Evolutionary conservation across 257 asterid species (phyloP).

Genomic region (Echium plantagineum): DNA sequence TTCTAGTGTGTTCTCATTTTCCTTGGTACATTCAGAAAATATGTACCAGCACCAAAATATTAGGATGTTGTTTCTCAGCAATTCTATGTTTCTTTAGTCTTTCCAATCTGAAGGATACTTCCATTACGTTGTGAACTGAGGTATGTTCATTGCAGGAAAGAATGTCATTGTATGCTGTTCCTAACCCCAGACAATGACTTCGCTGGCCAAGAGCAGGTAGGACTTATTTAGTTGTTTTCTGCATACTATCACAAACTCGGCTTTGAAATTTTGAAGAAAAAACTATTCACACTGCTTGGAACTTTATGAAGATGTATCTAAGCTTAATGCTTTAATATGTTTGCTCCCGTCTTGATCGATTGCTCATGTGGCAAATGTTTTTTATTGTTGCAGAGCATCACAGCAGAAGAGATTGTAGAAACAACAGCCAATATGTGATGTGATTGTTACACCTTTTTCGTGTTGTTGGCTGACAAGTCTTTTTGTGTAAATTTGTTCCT

Average conservation of each 20-base stretch:
- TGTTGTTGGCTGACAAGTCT: background rate
- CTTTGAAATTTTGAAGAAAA: background rate
- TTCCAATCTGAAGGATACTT: background rate
- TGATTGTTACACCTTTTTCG: background rate
- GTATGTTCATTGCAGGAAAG: conserved; percentile 45
- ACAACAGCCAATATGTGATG: conserved; percentile 65
- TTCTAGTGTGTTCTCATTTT: too few species aligned
- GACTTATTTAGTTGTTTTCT: background rate
- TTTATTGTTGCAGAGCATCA: conserved; percentile 41
- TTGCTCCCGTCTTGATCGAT: too few species aligned
- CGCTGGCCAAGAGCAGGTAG: conserved; percentile 89
- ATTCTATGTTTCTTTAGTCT: background rate
- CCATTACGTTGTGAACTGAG: conserved; percentile 6
- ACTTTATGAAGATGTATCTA: background rate
- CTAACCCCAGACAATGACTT: conserved; percentile 81
- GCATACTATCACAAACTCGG: background rate
- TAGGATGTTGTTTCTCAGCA: too few species aligned
- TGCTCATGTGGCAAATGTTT: background rate
- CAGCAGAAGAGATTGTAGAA: conserved; percentile 73
- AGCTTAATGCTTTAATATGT: too few species aligned
- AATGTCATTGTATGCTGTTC: conserved; percentile 96
- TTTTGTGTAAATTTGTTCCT: conserved; percentile 3
- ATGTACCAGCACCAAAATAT: too few species aligned
- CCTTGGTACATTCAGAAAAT: too few species aligned
- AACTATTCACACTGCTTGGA: background rate